Conservation (phyloP, 192 early-diverging fungal genomes). For the Coemansia sp. region DNA sequence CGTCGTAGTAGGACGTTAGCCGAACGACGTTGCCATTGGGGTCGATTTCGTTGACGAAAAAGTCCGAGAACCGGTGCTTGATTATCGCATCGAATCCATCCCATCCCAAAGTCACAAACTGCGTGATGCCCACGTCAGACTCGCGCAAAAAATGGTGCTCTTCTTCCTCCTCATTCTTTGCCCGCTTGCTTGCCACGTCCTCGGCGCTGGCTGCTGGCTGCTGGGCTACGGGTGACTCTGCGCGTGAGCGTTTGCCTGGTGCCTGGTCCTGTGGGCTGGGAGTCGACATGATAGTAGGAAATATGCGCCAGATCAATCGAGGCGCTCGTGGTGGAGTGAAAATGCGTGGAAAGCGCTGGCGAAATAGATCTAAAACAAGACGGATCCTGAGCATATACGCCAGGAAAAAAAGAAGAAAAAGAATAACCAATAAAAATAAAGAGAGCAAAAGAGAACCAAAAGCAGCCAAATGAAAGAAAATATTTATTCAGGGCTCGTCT, state of each 20-base stretch:
- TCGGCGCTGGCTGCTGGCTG: not conserved
- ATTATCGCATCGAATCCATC: conserved; percentile 50
- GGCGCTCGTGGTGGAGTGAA: not conserved
- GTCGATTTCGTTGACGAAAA: conserved; percentile 93
- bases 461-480: not conserved
- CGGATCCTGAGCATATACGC: conserved; percentile 6
- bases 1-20: conserved; percentile 56
- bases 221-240: not conserved
- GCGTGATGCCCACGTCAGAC: conserved; percentile 68
- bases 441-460: no score
- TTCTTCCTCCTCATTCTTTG: not conserved
- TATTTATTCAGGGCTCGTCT: no score
- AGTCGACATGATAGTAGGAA: not conserved
- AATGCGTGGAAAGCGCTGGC: not conserved
- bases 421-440: not conserved
- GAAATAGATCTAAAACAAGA: not conserved
- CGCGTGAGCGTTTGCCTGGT: conserved; percentile 3
- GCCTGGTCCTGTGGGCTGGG: conserved; percentile 3
- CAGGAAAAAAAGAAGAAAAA: not conserved
- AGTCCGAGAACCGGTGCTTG: conserved; percentile 78
- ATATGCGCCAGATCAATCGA: not conserved
- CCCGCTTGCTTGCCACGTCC: conserved; percentile 29
- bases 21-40: conserved; percentile 68
- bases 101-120: conserved; percentile 49
- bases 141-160: conserved; percentile 52